These are phyloP conservation scores for Clavispora asparagi DNA, from an alignment of 805 yeast species.

Conservation along the genomic window DNA sequence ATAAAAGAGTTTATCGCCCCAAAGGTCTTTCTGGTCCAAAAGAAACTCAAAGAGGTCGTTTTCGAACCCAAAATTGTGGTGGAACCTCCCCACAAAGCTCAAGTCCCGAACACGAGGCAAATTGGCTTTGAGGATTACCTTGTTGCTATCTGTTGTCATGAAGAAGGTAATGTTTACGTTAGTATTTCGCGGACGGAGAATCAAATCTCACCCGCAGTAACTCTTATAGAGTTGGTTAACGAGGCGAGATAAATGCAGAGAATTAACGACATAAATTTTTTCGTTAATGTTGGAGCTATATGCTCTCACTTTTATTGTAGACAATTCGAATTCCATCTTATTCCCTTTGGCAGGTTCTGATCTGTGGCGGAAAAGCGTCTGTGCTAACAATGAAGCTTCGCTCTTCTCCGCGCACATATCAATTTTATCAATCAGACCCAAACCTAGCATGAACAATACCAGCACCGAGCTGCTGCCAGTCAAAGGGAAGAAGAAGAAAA, in stretches of 20 bases:
- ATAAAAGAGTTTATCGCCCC: slow-evolving; percentile 46
- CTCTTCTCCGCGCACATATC: not conserved
- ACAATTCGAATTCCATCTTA: too few relatives aligned
- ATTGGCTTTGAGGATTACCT: slow-evolving; percentile 10
- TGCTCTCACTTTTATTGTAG: too few relatives aligned
- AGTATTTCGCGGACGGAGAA: not conserved
- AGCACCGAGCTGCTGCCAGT: not conserved
- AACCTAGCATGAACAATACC: not conserved
- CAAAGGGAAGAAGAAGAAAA: slow-evolving; percentile 8
- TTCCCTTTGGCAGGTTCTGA: too few relatives aligned
- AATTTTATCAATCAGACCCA: not conserved
- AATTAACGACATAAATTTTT: too few relatives aligned
- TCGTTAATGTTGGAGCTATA: too few relatives aligned
- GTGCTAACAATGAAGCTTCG: too few relatives aligned
- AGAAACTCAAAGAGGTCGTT: slow-evolving; percentile 37
- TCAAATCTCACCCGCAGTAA: not conserved
- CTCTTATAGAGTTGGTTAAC: too few relatives aligned
- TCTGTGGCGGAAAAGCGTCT: too few relatives aligned
- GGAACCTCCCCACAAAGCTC: slow-evolving; percentile 23
- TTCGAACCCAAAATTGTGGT: slow-evolving; percentile 45
- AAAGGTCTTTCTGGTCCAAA: slow-evolving; percentile 41
- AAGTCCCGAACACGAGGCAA: slow-evolving; percentile 14
- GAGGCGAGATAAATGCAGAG: too few relatives aligned
- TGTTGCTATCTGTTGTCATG: slow-evolving; percentile 8
- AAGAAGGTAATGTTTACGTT: not conserved